Percentiles rank a stretch among this genome's conserved stretches.
These are phyloP conservation scores for Chrysanthemum makinoi DNA, from an alignment of 129 eudicot genomes.

Conservation along the genomic window DNA sequence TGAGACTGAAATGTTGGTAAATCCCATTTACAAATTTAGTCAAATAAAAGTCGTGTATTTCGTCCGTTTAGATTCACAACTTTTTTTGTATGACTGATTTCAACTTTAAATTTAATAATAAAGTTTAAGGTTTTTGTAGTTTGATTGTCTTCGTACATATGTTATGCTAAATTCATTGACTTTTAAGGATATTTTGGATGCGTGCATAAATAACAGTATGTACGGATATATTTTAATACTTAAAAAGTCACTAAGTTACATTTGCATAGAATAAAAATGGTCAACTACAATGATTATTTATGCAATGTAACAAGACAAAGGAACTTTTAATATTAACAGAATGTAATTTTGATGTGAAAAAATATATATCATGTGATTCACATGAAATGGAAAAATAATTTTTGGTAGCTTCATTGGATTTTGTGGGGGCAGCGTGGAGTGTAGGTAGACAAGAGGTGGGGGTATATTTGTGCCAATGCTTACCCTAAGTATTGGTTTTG, in stretches of 20 bases:
- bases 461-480: conserved; percentile 96
- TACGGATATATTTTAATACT: neutral
- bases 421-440: conserved; percentile 90
- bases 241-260: neutral
- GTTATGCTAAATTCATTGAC: neutral
- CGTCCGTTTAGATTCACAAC: too few species aligned
- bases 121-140: too few species aligned
- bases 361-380: conserved; percentile 11
- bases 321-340: neutral
- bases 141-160: neutral
- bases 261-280: neutral
- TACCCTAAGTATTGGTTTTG: conserved; percentile 66
- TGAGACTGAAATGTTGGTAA: too few species aligned
- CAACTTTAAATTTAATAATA: too few species aligned
- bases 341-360: neutral
- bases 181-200: neutral
- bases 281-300: neutral
- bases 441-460: conserved; percentile 94
- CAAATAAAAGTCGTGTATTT: too few species aligned
- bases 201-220: neutral
- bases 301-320: neutral
- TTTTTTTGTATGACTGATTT: too few species aligned
- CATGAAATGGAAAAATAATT: conserved; percentile 72
- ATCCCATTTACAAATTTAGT: too few species aligned
- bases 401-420: conserved; percentile 74